These are phyloP conservation scores for Hirsutella rhossiliensis DNA, from an alignment of 2,329 filamentous ascomycete species.

Conservation along the genomic window DNA sequence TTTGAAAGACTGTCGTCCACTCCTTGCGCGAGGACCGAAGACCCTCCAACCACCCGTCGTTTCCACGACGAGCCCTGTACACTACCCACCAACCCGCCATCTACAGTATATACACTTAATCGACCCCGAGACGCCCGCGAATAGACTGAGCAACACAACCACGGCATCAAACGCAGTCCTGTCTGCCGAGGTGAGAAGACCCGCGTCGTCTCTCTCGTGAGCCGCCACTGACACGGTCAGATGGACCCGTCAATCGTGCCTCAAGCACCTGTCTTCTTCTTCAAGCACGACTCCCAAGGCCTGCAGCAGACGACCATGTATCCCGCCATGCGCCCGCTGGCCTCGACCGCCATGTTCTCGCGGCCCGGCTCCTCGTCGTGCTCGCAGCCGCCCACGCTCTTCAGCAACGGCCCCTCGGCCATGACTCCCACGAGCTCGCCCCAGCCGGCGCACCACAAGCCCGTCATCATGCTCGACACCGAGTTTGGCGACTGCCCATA, in stretches of 20 bases:
- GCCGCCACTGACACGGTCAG: not conserved
- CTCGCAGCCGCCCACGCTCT: constrained; percentile 48
- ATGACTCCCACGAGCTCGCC: constrained; percentile 70
- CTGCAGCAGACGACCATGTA: constrained; percentile 37
- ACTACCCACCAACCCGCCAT: constrained; percentile 3
- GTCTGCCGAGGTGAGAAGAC: constrained; percentile 1
- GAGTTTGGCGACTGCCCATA: constrained; percentile 58
- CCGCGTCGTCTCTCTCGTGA: not conserved
- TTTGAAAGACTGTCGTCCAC: constrained; percentile 29
- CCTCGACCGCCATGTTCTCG: constrained; percentile 52
- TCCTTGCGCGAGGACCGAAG: constrained; percentile 21
- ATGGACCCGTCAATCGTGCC: constrained; percentile 51
- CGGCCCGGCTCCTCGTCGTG: constrained; percentile 53
- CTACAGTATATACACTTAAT: constrained; percentile 3
- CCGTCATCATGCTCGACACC: constrained; percentile 67
- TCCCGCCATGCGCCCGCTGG: constrained; percentile 40
- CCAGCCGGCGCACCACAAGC: constrained; percentile 62
- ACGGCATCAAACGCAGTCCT: not conserved
- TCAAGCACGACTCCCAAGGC: constrained; percentile 62
- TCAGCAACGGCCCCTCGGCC: constrained; percentile 45
- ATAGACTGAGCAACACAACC: not conserved
- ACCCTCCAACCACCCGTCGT: constrained; percentile 6
- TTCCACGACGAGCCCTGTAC: constrained; percentile 5
- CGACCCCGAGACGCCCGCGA: constrained; percentile 1
- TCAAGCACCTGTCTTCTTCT: constrained; percentile 71